Percentiles rank a stretch among this genome's conserved stretches.
phyloP scores from a whole-genome alignment of 176 grass and related monocot genomes.

The bread wheat (Triticum aestivum) region IWGSC_CS_RefSeq_v2.1 NC_057796.1:276463277-276463776 shows the following conservation, averaged over 20 bases:
- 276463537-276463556: background rate
- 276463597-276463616: background rate
- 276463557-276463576: background rate
- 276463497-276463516: slow-evolving; percentile 16
- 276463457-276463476: slow-evolving; percentile 9
- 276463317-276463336: background rate
- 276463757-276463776: slow-evolving; percentile 34
- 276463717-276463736: background rate
- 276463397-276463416: background rate
- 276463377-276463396: background rate
- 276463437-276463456: slow-evolving; percentile 36
- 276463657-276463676: background rate
- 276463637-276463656: slow-evolving; percentile 26
- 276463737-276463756: slow-evolving; percentile 30
- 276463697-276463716: background rate
- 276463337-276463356: background rate
- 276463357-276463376: background rate
- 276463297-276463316: background rate
- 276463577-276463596: slow-evolving; percentile 6
- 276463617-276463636: slow-evolving; percentile 20
- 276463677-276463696: background rate
- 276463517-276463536: background rate
- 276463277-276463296: background rate
- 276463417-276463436: slow-evolving; percentile 24
- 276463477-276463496: background rate